Evolutionary conservation across 129 eudicot genomes (phyloP).

Genomic region (Erigeron canadensis): DNA sequence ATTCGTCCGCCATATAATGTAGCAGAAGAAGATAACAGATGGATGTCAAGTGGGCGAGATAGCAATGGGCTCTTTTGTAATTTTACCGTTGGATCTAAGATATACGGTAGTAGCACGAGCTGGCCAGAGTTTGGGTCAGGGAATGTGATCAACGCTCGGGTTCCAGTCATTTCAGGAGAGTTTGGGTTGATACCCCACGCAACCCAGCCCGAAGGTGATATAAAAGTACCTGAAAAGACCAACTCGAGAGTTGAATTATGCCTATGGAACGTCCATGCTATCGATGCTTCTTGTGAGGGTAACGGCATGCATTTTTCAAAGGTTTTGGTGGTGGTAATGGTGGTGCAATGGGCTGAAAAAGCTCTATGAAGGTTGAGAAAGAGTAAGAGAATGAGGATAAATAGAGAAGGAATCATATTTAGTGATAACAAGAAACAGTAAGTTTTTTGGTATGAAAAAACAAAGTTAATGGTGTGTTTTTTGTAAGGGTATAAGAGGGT

Average conservation of each 20-base stretch:
- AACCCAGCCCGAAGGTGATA: slow-evolving; percentile 97
- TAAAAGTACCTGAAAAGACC: slow-evolving; percentile 77
- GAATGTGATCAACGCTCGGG: slow-evolving; percentile 84
- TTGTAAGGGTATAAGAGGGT: slow-evolving; percentile 27
- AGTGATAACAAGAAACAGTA: slow-evolving; percentile 4
- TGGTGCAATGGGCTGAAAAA: slow-evolving; percentile 61
- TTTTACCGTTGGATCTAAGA: slow-evolving; percentile 73
- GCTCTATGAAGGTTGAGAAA: slow-evolving; percentile 28
- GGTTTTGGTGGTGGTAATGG: slow-evolving; percentile 52
- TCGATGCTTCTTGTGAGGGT: slow-evolving; percentile 87
- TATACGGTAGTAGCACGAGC: slow-evolving; percentile 72
- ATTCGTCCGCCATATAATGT: slow-evolving; percentile 71
- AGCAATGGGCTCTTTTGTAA: slow-evolving; percentile 63
- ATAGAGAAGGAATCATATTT: slow-evolving; percentile 34
- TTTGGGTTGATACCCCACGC: slow-evolving; percentile 89
- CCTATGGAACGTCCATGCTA: slow-evolving; percentile 83
- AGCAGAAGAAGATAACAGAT: slow-evolving; percentile 72
- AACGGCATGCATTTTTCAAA: slow-evolving; percentile 73
- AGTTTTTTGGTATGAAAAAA: slow-evolving; percentile 21
- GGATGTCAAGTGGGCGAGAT: slow-evolving; percentile 80
- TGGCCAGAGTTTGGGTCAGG: slow-evolving; percentile 97
- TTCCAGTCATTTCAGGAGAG: slow-evolving; percentile 83
- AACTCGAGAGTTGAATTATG: slow-evolving; percentile 82
- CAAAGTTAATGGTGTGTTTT: slow-evolving; percentile 4
- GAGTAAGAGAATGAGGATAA: slow-evolving; percentile 29